Evolutionary conservation across 148 eudicot genomes (phyloP), one percentile per base, ranked within the genome.

Genomic region (Arctostaphylos glauca): DNA sequence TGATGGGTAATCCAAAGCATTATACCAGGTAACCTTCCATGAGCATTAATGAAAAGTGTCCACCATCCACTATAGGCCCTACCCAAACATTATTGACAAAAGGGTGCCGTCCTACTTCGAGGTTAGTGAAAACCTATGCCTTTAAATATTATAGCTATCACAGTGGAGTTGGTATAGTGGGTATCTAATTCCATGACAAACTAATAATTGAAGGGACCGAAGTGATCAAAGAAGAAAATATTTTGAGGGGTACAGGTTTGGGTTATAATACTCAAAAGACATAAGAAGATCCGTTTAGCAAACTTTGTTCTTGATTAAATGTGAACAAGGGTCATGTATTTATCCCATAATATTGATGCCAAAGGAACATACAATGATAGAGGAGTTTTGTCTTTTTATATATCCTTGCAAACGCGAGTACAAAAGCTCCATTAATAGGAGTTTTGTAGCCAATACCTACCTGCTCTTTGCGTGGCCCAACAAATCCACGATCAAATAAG

Each of bases 71-170:
- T 79, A 77, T 77, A 55, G 84, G 83, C 54, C 84, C 84, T 66
- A 80, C 82, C 78, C 47, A 25, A 76, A 83, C 81, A 86, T 85
- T 82, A 83, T 84, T 85, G 87, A 87, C 76, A 74, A 83, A 85
- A 78, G 16, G 77, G 77, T 48, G 5, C 62, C 43, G 44, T 48
- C 68, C 81, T 74, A 70, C 25, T 68, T 31, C 8, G 52, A 70
- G 74, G 53, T 25, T 18, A 76, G 70, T 47, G 5, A 74, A 83
- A 86, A 76, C 82, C 64, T 76, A 85, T 64, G 76, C 25, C 31
- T 74, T 56, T 88, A 79, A 62, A 77, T 84, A 77, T 54, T 46
- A 82, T 79, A n/a, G 58, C 4, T 67, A 16, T n/a, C 6, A 2
- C 59, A 77, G 38, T 12, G 71, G 60, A 80, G 82, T 83, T 84